Evolutionary conservation across 441 rosid species (phyloP).

Genomic region (Cnidoscolus chayamansa): DNA sequence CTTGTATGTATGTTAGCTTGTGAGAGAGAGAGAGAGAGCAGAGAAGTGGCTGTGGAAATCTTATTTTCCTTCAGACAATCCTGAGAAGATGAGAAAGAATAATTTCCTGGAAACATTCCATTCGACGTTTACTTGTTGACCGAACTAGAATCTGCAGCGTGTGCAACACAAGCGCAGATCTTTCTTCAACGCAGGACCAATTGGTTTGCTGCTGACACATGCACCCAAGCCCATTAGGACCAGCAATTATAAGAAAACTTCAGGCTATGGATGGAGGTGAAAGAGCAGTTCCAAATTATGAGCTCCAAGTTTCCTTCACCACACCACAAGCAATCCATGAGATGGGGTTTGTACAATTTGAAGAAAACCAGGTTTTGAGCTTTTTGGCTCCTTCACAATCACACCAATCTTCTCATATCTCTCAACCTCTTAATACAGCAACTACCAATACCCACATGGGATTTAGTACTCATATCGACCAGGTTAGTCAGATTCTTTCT

Average conservation of each 20-base stretch:
- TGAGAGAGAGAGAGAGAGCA: slow-evolving; percentile 1
- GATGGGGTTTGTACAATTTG: slow-evolving; percentile 73
- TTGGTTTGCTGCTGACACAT: too few relatives aligned
- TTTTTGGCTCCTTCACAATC: slow-evolving; percentile 54
- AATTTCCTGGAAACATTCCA: slow-evolving; percentile 28
- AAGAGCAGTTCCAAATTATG: slow-evolving; percentile 46
- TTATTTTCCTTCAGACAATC: slow-evolving; percentile 8
- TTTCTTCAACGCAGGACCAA: not conserved
- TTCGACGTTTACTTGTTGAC: slow-evolving; percentile 34
- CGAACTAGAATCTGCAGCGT: slow-evolving; percentile 13
- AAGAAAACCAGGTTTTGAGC: slow-evolving; percentile 69
- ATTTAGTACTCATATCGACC: slow-evolving; percentile 37
- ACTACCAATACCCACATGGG: slow-evolving; percentile 36
- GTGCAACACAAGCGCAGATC: slow-evolving; percentile 21
- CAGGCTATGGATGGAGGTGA: slow-evolving; percentile 44
- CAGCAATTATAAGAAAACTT: too few relatives aligned
- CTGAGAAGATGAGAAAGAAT: slow-evolving; percentile 23
- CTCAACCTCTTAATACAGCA: slow-evolving; percentile 40
- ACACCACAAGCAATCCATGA: slow-evolving; percentile 49
- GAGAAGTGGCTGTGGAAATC: slow-evolving; percentile 14
- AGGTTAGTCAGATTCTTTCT: not conserved
- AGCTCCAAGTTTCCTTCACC: slow-evolving; percentile 45
- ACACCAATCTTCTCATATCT: slow-evolving; percentile 34
- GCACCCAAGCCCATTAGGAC: too few relatives aligned
- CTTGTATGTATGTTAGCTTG: slow-evolving; percentile 9